phyloP scores from a whole-genome alignment of 2,329 filamentous ascomycete species.

The Sclerotinia spermophila region DNA sequence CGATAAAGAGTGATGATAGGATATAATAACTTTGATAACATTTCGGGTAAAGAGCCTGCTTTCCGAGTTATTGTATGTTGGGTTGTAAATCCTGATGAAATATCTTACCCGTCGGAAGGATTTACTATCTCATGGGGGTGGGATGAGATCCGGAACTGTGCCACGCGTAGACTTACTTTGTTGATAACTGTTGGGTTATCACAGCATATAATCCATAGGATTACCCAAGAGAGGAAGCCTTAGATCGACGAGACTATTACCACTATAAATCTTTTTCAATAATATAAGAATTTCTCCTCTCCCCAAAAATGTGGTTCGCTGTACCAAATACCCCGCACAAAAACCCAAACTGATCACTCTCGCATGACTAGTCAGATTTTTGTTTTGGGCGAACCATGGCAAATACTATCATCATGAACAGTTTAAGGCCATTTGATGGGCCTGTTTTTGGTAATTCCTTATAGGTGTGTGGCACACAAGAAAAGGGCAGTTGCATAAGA shows the following conservation, averaged over 20 bases:
- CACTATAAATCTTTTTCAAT: background rate
- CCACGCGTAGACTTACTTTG: background rate
- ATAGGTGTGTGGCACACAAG: slow-evolving; percentile 11
- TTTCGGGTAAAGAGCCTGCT: background rate
- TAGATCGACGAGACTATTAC: background rate
- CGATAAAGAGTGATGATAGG: background rate
- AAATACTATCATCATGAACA: slow-evolving; percentile 3
- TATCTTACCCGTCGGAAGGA: slow-evolving; percentile 7
- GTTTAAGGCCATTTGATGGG: background rate
- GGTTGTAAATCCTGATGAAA: background rate
- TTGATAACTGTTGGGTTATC: background rate
- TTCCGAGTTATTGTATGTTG: background rate
- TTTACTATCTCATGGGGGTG: background rate
- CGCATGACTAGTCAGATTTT: slow-evolving; percentile 4
- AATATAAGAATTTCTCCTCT: background rate
- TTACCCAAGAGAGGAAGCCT: background rate
- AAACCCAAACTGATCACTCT: background rate
- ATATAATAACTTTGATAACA: background rate
- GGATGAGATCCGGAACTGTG: background rate
- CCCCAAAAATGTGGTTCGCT: slow-evolving; percentile 9
- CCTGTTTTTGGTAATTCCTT: background rate
- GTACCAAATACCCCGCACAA: slow-evolving; percentile 16
- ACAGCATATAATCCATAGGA: background rate
- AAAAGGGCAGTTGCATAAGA: slow-evolving; percentile 18
- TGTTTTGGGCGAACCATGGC: slow-evolving; percentile 7